A percentile compares a stretch with the other conserved stretches of the same genome.
phyloP scores from a whole-genome alignment of 2,329 filamentous ascomycete species.

The Colletotrichum sp. region DNA sequence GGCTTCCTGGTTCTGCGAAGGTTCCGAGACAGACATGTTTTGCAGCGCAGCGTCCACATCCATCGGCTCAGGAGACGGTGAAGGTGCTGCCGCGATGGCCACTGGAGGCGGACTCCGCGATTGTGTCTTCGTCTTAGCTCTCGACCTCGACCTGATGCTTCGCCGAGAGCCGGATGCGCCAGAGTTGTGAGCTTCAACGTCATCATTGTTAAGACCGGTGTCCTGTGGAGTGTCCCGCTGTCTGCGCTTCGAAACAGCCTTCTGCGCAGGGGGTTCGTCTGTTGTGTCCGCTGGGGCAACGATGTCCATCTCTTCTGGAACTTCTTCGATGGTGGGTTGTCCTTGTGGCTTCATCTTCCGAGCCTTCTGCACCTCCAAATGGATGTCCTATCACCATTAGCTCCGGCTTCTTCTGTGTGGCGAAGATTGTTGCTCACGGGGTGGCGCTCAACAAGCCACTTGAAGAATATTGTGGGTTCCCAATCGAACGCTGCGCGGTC shows the following conservation, averaged over 20 bases:
- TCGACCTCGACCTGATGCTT: slow-evolving; percentile 9
- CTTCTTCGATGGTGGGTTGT: neutral
- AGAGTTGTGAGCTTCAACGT: neutral
- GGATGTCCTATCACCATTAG: neutral
- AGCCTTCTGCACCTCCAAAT: slow-evolving; percentile 3
- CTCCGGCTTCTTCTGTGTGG: neutral
- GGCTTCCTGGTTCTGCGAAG: neutral
- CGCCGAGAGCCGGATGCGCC: neutral
- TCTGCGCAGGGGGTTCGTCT: slow-evolving; percentile 16
- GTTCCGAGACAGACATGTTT: neutral
- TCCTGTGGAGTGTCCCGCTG: neutral
- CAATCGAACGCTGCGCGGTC: slow-evolving; percentile 45
- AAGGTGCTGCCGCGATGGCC: no score
- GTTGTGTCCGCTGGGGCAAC: neutral
- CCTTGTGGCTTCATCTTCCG: neutral
- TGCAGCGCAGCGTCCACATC: slow-evolving; percentile 8
- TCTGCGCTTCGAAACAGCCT: slow-evolving; percentile 5
- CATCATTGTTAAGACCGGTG: neutral
- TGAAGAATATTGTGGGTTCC: slow-evolving; percentile 51
- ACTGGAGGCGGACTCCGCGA: neutral
- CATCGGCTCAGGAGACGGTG: neutral
- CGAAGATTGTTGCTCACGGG: slow-evolving; percentile 36
- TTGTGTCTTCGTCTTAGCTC: slow-evolving; percentile 10
- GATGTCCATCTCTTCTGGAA: neutral
- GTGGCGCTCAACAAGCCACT: slow-evolving; percentile 49